phyloP scores from a whole-genome alignment of 805 yeast genomes.

The Nakazawaea populi region DNA sequence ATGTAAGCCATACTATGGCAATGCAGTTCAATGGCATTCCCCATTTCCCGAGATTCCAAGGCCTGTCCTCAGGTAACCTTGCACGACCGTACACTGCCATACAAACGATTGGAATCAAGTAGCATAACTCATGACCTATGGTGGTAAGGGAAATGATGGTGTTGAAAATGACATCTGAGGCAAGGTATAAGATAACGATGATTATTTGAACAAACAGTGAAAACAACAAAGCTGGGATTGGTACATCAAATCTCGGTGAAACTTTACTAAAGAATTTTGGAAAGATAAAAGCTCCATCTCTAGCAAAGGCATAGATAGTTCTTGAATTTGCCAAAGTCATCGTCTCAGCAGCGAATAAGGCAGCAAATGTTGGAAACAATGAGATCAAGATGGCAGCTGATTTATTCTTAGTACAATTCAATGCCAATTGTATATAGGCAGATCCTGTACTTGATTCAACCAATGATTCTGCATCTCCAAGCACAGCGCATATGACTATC shows the following conservation, averaged over 20 bases:
- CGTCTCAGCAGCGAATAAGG: conserved; percentile 20
- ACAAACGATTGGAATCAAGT: conserved; percentile 23
- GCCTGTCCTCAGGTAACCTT: conserved; percentile 16
- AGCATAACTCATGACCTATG: conserved; percentile 26
- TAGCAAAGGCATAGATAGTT: conserved; percentile 29
- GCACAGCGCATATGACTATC: conserved; percentile 24
- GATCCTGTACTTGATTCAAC: conserved; percentile 18
- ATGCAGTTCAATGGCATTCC: conserved; percentile 17
- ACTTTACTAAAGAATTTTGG: conserved; percentile 23
- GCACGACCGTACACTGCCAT: conserved; percentile 19
- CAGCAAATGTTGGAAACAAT: conserved; percentile 18
- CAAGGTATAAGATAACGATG: conserved; percentile 23
- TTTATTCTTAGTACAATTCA: conserved; percentile 20
- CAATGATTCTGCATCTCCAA: conserved; percentile 14
- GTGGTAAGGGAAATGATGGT: conserved; percentile 27
- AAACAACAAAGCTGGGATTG: conserved; percentile 22
- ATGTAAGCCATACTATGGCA: conserved; percentile 17
- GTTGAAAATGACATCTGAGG: conserved; percentile 25
- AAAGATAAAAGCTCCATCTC: conserved; percentile 28
- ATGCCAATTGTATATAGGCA: conserved; percentile 19
- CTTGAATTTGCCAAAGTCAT: conserved; percentile 27
- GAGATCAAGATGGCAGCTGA: conserved; percentile 22
- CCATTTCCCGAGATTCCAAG: conserved; percentile 19
- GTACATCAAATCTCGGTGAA: conserved; percentile 19
- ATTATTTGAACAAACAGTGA: conserved; percentile 19